A percentile compares a stretch with the other conserved stretches of the same genome.
phyloP scores from a whole-genome alignment of 2,329 filamentous ascomycete species.

The Cladorrhinum sp. region DNA sequence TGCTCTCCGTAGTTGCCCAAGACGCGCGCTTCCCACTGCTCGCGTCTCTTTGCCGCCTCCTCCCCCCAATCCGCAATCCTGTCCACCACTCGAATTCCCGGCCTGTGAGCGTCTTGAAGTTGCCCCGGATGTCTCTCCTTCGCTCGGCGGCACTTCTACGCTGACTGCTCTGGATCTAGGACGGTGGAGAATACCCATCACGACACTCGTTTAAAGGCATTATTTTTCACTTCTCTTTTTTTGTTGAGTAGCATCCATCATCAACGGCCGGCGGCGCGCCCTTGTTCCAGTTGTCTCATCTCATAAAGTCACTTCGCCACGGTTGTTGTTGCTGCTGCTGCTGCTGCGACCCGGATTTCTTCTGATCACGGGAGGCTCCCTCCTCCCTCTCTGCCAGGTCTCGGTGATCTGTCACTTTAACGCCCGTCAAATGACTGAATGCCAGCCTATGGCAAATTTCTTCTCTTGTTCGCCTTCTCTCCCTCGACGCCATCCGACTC shows the following conservation, averaged over 20 bases:
- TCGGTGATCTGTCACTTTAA: slow-evolving; percentile 20
- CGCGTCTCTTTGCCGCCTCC: slow-evolving; percentile 31
- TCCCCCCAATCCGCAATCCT: slow-evolving; percentile 20
- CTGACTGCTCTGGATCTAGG: slow-evolving; percentile 13
- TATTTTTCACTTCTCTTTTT: neutral
- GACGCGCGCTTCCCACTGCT: slow-evolving; percentile 30
- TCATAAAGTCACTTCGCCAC: slow-evolving; percentile 26
- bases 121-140: slow-evolving; percentile 23
- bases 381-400: neutral
- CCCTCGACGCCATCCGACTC: slow-evolving; percentile 16
- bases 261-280: neutral
- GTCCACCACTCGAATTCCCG: slow-evolving; percentile 28
- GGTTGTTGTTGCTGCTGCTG: slow-evolving; percentile 7
- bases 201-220: slow-evolving; percentile 25
- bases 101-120: slow-evolving; percentile 25
- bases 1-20: slow-evolving; percentile 21
- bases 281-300: slow-evolving; percentile 5
- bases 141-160: slow-evolving; percentile 23
- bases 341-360: slow-evolving; percentile 17
- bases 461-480: slow-evolving; percentile 19
- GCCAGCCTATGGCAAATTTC: slow-evolving; percentile 23
- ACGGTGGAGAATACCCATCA: slow-evolving; percentile 12
- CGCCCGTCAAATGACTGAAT: slow-evolving; percentile 27
- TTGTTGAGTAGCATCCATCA: neutral
- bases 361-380: slow-evolving; percentile 24